Evolutionary conservation across 148 eudicot species (phyloP), one percentile per base, ranked within the genome.

Genomic region (Dysphania ambrosioides): DNA sequence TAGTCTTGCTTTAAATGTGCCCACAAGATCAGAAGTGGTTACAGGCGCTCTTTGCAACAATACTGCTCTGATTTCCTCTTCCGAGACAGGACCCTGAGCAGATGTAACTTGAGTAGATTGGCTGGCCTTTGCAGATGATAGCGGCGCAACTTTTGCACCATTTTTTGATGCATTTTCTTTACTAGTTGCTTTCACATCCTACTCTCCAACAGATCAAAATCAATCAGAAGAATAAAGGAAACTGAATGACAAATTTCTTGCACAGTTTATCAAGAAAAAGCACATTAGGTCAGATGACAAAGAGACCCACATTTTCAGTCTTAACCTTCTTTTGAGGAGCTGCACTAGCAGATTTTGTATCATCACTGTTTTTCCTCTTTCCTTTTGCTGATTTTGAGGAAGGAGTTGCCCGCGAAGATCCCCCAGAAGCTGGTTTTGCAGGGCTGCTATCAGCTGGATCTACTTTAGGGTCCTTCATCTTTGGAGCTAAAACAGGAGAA

Each of bases 11-110:
- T 84, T 95, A 74, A 95, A 95, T 71, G 75, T 84, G 63, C 79
- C 89, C 41, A 95, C 97, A 68, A 95, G 92, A 77, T 92, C 98
- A 78, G 84, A 87, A 7, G 98, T 90, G 66, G 97, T 95, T 63
- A 95, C 86, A 23, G 90, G 88, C 30, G 86, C 86, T 78, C 83
- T 87, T 74, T 87, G 93, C 79, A 84, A 3, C 61, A 95, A 72
- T 32, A 95, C 98, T 10, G 89, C 91, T 76, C 88, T 87, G 24
- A 95, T 95, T 83, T 95, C 98, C 35, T 95, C 97, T 83, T 92
- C 98, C 24, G 92, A 72, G 72, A 95, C 98, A 77, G 96, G 97
- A 69, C 92, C 97, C 74, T 89, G 60, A 23, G 92, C 72, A 51
- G 79, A 18, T 40, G 70, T 38, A 24, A 30, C 51, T 66, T 21